phyloP scores from a whole-genome alignment of 2,329 filamentous ascomycete species.

The Botrytis fabae region DNA sequence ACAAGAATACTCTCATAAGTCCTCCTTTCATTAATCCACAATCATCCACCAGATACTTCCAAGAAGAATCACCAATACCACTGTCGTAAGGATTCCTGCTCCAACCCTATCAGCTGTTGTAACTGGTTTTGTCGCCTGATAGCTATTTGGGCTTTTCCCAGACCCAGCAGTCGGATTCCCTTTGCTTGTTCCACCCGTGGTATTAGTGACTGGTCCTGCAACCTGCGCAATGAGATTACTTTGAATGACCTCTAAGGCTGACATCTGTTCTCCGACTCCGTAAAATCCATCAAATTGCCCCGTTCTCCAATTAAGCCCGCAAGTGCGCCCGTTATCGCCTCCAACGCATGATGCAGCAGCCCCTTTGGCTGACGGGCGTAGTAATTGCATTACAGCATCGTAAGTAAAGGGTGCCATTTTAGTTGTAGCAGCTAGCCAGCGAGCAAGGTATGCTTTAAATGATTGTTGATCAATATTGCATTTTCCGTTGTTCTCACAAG shows the following conservation, averaged over 20 bases:
- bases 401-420: slow-evolving; percentile 63
- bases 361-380: slow-evolving; percentile 54
- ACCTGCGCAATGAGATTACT: slow-evolving; percentile 56
- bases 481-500: slow-evolving; percentile 59
- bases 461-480: slow-evolving; percentile 62
- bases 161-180: slow-evolving; percentile 41
- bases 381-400: slow-evolving; percentile 53
- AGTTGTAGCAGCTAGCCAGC: slow-evolving; percentile 61
- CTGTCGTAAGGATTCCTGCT: slow-evolving; percentile 63
- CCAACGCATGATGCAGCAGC: slow-evolving; percentile 61
- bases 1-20: background rate
- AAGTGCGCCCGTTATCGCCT: slow-evolving; percentile 59
- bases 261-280: slow-evolving; percentile 66
- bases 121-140: slow-evolving; percentile 26
- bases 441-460: slow-evolving; percentile 61
- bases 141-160: background rate
- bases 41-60: slow-evolving; percentile 58
- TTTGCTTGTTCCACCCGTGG: slow-evolving; percentile 59
- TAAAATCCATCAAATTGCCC: slow-evolving; percentile 46
- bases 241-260: slow-evolving; percentile 58
- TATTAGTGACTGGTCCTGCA: slow-evolving; percentile 47
- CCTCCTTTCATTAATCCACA: slow-evolving; percentile 6
- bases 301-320: slow-evolving; percentile 61
- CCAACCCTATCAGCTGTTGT: slow-evolving; percentile 64
- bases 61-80: slow-evolving; percentile 53